Evolutionary conservation across 2,329 filamentous ascomycete genomes (phyloP).

Genomic region (Tolypocladium ovalisporum): DNA sequence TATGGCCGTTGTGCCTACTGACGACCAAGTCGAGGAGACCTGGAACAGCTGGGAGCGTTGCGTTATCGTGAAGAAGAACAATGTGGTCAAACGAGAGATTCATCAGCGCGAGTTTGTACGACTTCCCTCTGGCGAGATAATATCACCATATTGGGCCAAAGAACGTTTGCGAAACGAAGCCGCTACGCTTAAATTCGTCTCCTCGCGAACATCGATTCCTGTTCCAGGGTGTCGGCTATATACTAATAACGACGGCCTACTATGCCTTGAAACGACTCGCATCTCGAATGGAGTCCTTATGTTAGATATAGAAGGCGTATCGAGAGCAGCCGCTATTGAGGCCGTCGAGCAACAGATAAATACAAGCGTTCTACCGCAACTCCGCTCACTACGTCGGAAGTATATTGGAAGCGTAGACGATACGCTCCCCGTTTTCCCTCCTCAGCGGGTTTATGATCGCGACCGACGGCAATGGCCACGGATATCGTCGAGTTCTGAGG

Average conservation of each 20-base stretch:
- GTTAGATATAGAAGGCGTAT: background rate
- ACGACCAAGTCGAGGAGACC: background rate
- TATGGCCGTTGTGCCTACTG: too few species aligned
- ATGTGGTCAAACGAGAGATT: background rate
- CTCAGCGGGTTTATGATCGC: background rate
- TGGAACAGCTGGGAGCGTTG: background rate
- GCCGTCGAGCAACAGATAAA: background rate
- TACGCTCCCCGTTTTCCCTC: background rate
- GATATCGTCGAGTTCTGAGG: background rate
- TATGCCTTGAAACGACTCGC: background rate
- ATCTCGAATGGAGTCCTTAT: background rate
- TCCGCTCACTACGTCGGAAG: background rate
- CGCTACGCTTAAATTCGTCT: background rate
- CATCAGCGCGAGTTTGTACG: background rate
- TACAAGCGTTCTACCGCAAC: background rate
- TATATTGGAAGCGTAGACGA: slow-evolving; percentile 1
- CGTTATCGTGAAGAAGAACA: background rate
- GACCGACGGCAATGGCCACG: background rate
- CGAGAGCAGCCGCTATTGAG: background rate
- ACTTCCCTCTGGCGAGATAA: background rate
- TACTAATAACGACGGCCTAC: background rate
- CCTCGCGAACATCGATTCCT: background rate
- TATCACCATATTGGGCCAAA: background rate
- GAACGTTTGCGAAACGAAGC: background rate
- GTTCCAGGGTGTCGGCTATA: background rate